Evolutionary conservation across 1,284 basidiomycete genomes (phyloP).

Genomic region (Rhodotorula sp.): DNA sequence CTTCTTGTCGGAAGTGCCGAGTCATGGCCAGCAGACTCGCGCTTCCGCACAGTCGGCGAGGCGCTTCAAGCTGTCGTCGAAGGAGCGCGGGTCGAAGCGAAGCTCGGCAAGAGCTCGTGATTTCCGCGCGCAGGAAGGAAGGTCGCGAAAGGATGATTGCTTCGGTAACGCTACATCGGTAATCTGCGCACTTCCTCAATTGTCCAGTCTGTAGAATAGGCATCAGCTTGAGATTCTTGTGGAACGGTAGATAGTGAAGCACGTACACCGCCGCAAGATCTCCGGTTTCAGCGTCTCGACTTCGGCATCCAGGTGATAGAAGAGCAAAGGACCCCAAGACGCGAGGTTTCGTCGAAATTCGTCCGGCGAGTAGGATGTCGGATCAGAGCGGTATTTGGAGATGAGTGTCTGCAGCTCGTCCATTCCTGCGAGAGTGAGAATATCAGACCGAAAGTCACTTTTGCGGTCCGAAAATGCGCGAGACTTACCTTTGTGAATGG

Average conservation of each 20-base stretch:
- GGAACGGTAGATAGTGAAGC: too few relatives aligned
- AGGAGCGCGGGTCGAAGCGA: not conserved
- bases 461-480: not conserved
- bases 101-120: not conserved
- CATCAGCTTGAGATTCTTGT: not conserved
- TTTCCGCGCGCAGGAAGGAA: not conserved
- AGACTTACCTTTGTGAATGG: slow-evolving; percentile 30
- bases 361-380: slow-evolving; percentile 14
- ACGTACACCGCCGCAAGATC: slow-evolving; percentile 23
- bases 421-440: slow-evolving; percentile 13
- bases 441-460: not conserved
- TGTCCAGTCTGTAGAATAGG: slow-evolving; percentile 1
- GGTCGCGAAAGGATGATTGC: not conserved
- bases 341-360: slow-evolving; percentile 20
- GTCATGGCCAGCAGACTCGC: not conserved
- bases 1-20: not conserved
- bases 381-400: slow-evolving; percentile 15
- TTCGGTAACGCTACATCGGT: slow-evolving; percentile 25
- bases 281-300: slow-evolving; percentile 27
- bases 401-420: slow-evolving; percentile 17
- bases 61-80: not conserved
- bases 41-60: not conserved
- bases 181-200: slow-evolving; percentile 30
- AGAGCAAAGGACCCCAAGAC: slow-evolving; percentile 27
- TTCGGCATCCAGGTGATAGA: slow-evolving; percentile 39